Evolutionary conservation across 371 early-diverging fungal genomes (phyloP).

Genomic region (Saksenaea vasiformis): DNA sequence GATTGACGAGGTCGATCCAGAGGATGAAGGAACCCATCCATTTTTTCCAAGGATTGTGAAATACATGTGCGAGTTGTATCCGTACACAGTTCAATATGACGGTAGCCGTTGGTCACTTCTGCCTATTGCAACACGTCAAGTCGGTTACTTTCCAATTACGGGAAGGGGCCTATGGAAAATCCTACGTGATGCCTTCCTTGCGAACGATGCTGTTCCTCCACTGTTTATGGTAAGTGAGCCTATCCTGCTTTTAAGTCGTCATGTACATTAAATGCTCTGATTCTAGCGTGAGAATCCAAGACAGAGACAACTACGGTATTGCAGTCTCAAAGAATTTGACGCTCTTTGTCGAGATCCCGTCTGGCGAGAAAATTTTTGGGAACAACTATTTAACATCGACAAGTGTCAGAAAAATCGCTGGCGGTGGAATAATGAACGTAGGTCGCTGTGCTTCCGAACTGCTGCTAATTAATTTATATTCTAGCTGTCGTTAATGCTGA

Average conservation of each 20-base stretch:
- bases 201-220: neutral
- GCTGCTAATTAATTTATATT: neutral
- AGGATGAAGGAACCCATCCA: neutral
- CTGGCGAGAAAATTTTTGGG: neutral
- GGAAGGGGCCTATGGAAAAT: neutral
- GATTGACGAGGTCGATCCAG: neutral
- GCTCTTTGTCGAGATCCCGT: neutral
- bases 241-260: neutral
- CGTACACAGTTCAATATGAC: neutral
- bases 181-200: neutral
- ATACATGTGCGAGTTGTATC: neutral
- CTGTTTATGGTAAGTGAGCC: neutral
- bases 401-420: neutral
- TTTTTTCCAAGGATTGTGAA: neutral
- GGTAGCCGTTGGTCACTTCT: neutral
- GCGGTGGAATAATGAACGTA: neutral
- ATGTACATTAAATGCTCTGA: neutral
- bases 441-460: neutral
- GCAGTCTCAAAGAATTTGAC: neutral
- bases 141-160: neutral
- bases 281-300: neutral
- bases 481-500: neutral
- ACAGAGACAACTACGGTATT: neutral
- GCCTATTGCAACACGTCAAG: neutral
- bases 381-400: neutral